Percentiles rank a stretch among this genome's conserved stretches.
phyloP scores from a whole-genome alignment of 441 rosid species.

The Pelargonium australe region DNA sequence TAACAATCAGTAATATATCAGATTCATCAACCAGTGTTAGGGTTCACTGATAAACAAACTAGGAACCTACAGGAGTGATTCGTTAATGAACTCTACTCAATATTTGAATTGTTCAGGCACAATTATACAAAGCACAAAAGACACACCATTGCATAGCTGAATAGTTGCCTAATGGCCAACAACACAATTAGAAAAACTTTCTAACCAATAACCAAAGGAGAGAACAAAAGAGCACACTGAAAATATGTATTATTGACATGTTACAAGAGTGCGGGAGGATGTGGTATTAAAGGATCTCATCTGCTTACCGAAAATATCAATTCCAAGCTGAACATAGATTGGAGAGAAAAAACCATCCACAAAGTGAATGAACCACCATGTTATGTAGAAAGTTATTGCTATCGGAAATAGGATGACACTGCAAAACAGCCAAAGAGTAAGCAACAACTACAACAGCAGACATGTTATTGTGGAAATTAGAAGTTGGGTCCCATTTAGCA shows the following conservation, averaged over 20 bases:
- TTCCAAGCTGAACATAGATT: constrained; percentile 83
- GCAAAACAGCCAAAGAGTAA: constrained; percentile 32
- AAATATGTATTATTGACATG: not conserved
- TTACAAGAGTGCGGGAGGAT: not conserved
- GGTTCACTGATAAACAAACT: no score
- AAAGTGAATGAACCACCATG: constrained; percentile 99
- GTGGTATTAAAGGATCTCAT: constrained; percentile 6
- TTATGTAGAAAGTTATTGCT: constrained; percentile 83
- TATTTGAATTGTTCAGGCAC: not conserved
- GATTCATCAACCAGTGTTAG: not conserved
- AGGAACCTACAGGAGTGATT: not conserved
- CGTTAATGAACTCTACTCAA: not conserved
- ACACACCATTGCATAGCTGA: not conserved
- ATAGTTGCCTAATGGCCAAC: not conserved
- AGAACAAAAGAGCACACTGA: not conserved
- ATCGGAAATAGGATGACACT: constrained; percentile 94
- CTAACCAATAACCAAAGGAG: no score
- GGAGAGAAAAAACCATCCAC: constrained; percentile 98
- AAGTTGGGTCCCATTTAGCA: not conserved
- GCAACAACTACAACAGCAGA: constrained; percentile 17
- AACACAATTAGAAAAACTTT: not conserved
- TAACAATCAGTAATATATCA: constrained; percentile 3
- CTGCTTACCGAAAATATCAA: constrained; percentile 76
- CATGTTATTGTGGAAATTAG: not conserved
- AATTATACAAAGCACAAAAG: not conserved